These are phyloP conservation scores for Sugiyamaella pinicola DNA, from an alignment of 1,139 yeast species.

Conservation along the genomic window DNA sequence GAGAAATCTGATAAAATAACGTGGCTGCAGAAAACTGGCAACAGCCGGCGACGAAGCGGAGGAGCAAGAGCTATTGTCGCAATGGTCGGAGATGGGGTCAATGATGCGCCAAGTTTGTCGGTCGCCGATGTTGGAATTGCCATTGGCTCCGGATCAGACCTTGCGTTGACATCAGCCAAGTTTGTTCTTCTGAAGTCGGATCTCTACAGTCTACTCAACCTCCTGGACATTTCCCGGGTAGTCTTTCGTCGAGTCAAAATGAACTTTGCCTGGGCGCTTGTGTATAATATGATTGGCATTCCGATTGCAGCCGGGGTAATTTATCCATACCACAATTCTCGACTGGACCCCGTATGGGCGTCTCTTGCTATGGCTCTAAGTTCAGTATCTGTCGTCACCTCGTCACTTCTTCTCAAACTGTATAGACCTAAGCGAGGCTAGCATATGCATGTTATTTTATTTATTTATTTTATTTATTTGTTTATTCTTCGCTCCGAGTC, in stretches of 20 bases:
- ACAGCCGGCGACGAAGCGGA: slow-evolving; percentile 21
- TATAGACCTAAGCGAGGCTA: slow-evolving; percentile 24
- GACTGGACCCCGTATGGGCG: slow-evolving; percentile 85
- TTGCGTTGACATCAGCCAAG: slow-evolving; percentile 91
- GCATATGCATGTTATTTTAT: neutral
- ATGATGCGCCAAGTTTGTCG: slow-evolving; percentile 92
- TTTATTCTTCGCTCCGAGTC: neutral
- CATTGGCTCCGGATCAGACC: slow-evolving; percentile 87
- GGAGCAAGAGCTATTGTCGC: slow-evolving; percentile 45
- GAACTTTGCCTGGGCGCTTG: slow-evolving; percentile 86
- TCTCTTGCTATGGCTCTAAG: slow-evolving; percentile 88
- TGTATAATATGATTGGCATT: slow-evolving; percentile 79
- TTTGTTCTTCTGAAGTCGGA: slow-evolving; percentile 60
- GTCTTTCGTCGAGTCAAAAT: slow-evolving; percentile 73
- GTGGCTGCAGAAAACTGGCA: slow-evolving; percentile 51
- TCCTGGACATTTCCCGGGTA: slow-evolving; percentile 66
- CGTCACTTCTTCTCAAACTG: slow-evolving; percentile 61
- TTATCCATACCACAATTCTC: slow-evolving; percentile 70
- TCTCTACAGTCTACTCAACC: slow-evolving; percentile 52
- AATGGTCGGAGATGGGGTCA: slow-evolving; percentile 94
- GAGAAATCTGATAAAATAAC: slow-evolving; percentile 65
- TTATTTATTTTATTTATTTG: slow-evolving; percentile 12
- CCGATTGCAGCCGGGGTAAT: slow-evolving; percentile 92
- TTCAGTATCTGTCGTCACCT: slow-evolving; percentile 81
- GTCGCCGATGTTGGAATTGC: slow-evolving; percentile 90